Evolutionary conservation across 805 yeast genomes (phyloP).

Genomic region (Yarrowia sp.): DNA sequence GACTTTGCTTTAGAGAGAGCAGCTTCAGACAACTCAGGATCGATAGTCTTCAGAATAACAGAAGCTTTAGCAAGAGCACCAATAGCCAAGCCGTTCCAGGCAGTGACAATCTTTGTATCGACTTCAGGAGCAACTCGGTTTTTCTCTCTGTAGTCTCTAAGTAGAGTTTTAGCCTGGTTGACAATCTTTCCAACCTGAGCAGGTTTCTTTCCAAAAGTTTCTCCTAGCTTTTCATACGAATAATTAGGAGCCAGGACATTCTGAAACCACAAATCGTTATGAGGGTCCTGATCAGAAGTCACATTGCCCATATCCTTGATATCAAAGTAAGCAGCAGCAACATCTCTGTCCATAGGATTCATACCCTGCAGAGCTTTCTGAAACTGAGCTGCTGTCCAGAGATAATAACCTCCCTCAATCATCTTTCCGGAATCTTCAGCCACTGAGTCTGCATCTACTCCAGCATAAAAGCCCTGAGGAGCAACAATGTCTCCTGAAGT

Average conservation of each 20-base stretch:
- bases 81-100: slow-evolving; percentile 43
- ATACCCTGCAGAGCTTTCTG: slow-evolving; percentile 33
- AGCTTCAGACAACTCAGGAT: slow-evolving; percentile 27
- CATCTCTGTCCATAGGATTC: slow-evolving; percentile 34
- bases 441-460: slow-evolving; percentile 28
- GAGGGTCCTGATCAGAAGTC: slow-evolving; percentile 38
- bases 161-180: slow-evolving; percentile 32
- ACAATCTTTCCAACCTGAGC: slow-evolving; percentile 33
- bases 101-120: slow-evolving; percentile 39
- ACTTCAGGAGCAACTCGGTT: slow-evolving; percentile 38
- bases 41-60: slow-evolving; percentile 29
- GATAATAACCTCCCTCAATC: slow-evolving; percentile 32
- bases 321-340: slow-evolving; percentile 41
- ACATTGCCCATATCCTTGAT: slow-evolving; percentile 42
- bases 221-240: slow-evolving; percentile 36
- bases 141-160: slow-evolving; percentile 33
- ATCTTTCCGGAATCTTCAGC: slow-evolving; percentile 20
- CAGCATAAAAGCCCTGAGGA: slow-evolving; percentile 37
- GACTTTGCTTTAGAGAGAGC: slow-evolving; percentile 35
- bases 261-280: slow-evolving; percentile 36
- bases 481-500: slow-evolving; percentile 33
- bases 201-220: slow-evolving; percentile 38
- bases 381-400: slow-evolving; percentile 41
- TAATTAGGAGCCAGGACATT: slow-evolving; percentile 39
- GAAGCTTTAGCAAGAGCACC: slow-evolving; percentile 41